phyloP scores from a whole-genome alignment of 164 flowering plant genomes.

The Vitis rotundifolia region DNA sequence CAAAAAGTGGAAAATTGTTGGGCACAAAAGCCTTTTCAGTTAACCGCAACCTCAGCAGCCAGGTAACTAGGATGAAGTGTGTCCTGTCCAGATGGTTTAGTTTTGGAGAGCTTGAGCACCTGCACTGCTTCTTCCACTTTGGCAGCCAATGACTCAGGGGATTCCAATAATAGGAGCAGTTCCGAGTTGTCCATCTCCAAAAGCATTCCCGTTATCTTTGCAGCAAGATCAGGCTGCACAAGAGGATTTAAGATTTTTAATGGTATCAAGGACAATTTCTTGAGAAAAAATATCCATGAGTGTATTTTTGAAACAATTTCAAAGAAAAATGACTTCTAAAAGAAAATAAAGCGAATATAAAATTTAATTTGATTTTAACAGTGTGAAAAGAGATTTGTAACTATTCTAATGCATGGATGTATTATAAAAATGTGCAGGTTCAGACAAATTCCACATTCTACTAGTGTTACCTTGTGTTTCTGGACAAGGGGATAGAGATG shows the following conservation, averaged over 20 bases:
- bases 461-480: constrained; percentile 56
- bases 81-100: constrained; percentile 46
- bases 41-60: constrained; percentile 68
- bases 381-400: no score
- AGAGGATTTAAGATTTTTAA: not conserved
- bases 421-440: no score
- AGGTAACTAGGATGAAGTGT: constrained; percentile 44
- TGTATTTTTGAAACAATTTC: no score
- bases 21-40: constrained; percentile 15
- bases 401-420: no score
- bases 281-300: no score
- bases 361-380: no score
- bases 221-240: constrained; percentile 71
- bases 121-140: constrained; percentile 84
- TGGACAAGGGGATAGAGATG: constrained; percentile 71
- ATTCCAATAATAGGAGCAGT: constrained; percentile 69
- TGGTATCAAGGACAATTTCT: not conserved
- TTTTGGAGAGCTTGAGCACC: constrained; percentile 67
- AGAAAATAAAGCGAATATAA: no score
- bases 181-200: constrained; percentile 93
- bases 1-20: not conserved
- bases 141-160: constrained; percentile 66
- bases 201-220: constrained; percentile 89
- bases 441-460: not conserved
- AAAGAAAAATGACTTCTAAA: no score